These are phyloP conservation scores for Tinospora cordifolia DNA, from an alignment of 164 flowering plant species.

Conservation along the genomic window DNA sequence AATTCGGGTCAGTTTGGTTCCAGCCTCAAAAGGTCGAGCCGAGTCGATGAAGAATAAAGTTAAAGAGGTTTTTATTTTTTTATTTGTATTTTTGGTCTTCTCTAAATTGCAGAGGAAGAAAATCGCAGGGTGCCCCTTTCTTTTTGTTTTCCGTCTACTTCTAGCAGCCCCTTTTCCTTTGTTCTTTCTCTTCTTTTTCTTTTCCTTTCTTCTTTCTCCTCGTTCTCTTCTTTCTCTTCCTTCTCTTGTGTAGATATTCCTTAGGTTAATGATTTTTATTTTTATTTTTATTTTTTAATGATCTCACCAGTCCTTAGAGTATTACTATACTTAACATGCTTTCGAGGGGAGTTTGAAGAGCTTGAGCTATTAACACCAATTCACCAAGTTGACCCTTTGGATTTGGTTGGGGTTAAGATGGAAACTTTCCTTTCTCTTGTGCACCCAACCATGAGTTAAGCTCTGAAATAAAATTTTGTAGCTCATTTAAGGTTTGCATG, in stretches of 20 bases:
- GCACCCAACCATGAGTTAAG: not conserved
- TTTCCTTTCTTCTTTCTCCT: no score
- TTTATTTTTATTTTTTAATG: not conserved
- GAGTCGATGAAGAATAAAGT: no score
- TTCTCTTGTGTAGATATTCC: not conserved
- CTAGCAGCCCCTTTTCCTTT: no score
- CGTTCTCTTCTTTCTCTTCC: no score
- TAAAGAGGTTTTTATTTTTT: no score
- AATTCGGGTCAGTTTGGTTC: no score
- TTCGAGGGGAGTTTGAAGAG: not conserved
- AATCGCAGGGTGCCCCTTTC: no score
- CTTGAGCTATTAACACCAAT: not conserved
- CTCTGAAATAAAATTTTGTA: not conserved
- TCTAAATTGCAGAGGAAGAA: no score
- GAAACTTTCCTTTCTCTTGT: not conserved
- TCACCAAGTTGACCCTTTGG: not conserved
- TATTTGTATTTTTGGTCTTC: no score
- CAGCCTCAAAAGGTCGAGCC: no score
- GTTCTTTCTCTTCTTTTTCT: no score
- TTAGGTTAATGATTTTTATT: not conserved
- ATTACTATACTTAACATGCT: not conserved
- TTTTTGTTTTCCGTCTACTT: no score
- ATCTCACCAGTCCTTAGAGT: not conserved
- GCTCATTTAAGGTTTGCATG: not conserved
- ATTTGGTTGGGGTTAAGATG: not conserved